Evolutionary conservation across 2,329 filamentous ascomycete genomes (phyloP).

Genomic region (Botrytis aclada): DNA sequence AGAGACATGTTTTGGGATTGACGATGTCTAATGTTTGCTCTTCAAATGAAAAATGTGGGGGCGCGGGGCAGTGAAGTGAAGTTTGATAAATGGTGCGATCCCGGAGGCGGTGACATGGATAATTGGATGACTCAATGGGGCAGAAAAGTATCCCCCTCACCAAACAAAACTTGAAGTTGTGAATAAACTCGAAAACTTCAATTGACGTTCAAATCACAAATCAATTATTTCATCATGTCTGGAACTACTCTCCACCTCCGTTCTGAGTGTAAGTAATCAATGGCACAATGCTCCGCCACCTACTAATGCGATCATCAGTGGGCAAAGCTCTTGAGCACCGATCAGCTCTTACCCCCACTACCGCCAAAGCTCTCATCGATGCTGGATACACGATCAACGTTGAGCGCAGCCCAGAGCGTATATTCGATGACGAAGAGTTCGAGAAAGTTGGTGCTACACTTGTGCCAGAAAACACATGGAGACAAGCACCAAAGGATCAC

Average conservation of each 20-base stretch:
- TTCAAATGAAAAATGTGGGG: background rate
- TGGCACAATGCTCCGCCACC: slow-evolving; percentile 25
- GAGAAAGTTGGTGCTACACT: slow-evolving; percentile 61
- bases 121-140: slow-evolving; percentile 10
- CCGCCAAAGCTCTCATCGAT: slow-evolving; percentile 60
- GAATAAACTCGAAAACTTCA: background rate
- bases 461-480: slow-evolving; percentile 65
- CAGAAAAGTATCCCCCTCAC: slow-evolving; percentile 9
- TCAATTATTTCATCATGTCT: slow-evolving; percentile 33
- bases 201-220: slow-evolving; percentile 20
- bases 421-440: slow-evolving; percentile 62
- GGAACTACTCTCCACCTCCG: slow-evolving; percentile 40
- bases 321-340: slow-evolving; percentile 43
- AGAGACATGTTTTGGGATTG: background rate
- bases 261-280: slow-evolving; percentile 40
- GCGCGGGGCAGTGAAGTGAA: background rate
- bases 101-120: slow-evolving; percentile 12
- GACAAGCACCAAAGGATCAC: slow-evolving; percentile 62
- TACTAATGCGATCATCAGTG: slow-evolving; percentile 36
- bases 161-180: background rate
- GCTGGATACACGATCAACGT: slow-evolving; percentile 68
- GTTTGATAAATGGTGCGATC: background rate
- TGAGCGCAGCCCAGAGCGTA: slow-evolving; percentile 65
- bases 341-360: slow-evolving; percentile 41
- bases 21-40: background rate